phyloP scores from a whole-genome alignment of 768 basidiomycete species.

The Hygrocybe punicea region DNA sequence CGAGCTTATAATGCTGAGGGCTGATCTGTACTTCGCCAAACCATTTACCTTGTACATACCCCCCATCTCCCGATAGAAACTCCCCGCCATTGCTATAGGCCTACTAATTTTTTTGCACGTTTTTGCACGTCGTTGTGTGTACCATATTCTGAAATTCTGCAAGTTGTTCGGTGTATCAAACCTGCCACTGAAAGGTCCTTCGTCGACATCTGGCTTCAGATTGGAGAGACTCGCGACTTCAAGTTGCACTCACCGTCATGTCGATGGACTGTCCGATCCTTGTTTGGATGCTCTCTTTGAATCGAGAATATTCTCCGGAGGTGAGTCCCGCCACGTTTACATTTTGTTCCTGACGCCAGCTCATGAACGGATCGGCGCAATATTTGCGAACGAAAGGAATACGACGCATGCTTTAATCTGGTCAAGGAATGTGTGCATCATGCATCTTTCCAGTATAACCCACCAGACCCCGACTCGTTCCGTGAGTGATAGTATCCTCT shows the following conservation, averaged over 20 bases:
- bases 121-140: too few species aligned
- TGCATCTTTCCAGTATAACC: constrained; percentile 51
- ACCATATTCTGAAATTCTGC: too few species aligned
- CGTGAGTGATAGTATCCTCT: constrained; percentile 44
- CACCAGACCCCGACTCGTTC: constrained; percentile 59
- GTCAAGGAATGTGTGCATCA: constrained; percentile 60
- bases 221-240: background rate
- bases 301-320: constrained; percentile 62
- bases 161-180: too few species aligned
- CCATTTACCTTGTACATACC: too few species aligned
- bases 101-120: too few species aligned
- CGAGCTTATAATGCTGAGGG: too few species aligned
- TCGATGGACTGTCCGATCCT: constrained; percentile 58
- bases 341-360: constrained; percentile 3
- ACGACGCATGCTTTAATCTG: constrained; percentile 60
- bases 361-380: background rate
- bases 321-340: constrained; percentile 39
- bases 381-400: constrained; percentile 51
- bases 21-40: too few species aligned
- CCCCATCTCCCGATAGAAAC: too few species aligned
- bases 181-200: too few species aligned
- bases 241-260: background rate
- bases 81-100: too few species aligned
- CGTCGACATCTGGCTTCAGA: background rate
- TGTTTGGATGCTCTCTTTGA: constrained; percentile 78